Base-by-base conservation (phyloP, 2,329 filamentous ascomycete species). In the Ophiostoma piceae region DNA sequence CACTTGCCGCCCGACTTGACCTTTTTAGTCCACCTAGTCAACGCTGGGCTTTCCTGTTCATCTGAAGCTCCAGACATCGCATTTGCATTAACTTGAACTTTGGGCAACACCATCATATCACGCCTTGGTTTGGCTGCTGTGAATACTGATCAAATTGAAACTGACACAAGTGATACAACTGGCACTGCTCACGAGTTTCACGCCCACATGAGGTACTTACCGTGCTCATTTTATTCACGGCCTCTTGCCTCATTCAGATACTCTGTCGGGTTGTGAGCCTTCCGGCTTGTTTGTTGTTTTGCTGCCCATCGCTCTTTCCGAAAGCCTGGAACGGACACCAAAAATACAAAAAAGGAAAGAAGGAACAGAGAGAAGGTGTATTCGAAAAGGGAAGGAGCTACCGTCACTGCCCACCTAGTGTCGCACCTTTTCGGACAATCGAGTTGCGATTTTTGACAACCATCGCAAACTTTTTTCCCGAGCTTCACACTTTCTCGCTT, bases 381-480 rank as follows among this genome's bases (percentile, higher is more conserved):
- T 29, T 14, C 16, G 26, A 62, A 62, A 62, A 62, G 26, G 57
- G 57, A 62, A 62, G 57, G 57, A 62, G 57, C 57, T 16, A 32
- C 12, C 57, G 57, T 62, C 57, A 62, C 26, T 60, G 54, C 26
- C 11, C 26, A 22, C 26, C 54, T 62, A 62, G 57, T 62, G 57
- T 32, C 57, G 57, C 26, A 26, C n/a, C 26, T 32, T 62, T 57
- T 62, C 7, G 8, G 51, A n/a, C 51, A 57, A 57, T 16, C 51
- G n/a, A 11, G 9, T 22, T 26, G 47, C 47, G 22, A 22, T 62
- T 62, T 32, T 16, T 32, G 57, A 62, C 51, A 57, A 57, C 51
- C 8, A 57, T 57, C 51, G 22, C 51, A n/a, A 57, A 26, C 51
- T 57, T 57, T 26, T 57, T 51, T 57, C 26, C 26, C 3, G 26